A percentile compares a stretch with the other conserved stretches of the same genome.
These are phyloP conservation scores for Trichoderma parareesei DNA, from an alignment of 495 filamentous ascomycete genomes.

Conservation along the genomic window DNA sequence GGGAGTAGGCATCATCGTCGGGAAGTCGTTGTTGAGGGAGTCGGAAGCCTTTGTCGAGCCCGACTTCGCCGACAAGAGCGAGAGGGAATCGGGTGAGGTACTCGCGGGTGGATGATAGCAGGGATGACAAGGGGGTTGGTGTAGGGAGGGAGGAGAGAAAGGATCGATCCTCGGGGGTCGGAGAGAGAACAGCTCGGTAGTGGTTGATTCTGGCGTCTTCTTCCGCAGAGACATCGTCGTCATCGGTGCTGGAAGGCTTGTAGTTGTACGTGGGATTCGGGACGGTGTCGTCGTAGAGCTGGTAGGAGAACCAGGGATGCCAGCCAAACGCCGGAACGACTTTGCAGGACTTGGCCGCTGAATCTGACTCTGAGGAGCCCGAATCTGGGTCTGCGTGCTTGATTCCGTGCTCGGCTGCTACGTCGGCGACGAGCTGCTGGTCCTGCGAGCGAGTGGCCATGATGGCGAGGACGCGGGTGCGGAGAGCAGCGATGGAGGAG, in stretches of 20 bases:
- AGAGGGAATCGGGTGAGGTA: constrained; percentile 55
- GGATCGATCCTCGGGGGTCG: constrained; percentile 38
- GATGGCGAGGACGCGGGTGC: constrained; percentile 64
- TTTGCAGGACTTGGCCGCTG: neutral
- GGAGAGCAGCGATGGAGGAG: constrained; percentile 63
- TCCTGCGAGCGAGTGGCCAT: constrained; percentile 88
- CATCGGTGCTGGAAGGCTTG: constrained; percentile 24
- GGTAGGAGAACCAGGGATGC: constrained; percentile 98
- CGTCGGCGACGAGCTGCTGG: constrained; percentile 70
- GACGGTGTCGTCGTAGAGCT: constrained; percentile 59
- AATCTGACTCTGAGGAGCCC: neutral
- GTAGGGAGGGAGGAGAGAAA: constrained; percentile 64
- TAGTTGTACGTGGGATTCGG: constrained; percentile 33
- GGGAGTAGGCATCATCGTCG: constrained; percentile 18
- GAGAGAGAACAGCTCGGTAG: constrained; percentile 60
- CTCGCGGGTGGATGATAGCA: constrained; percentile 54
- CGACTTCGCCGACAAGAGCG: constrained; percentile 81
- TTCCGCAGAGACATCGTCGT: neutral
- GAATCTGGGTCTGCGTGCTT: constrained; percentile 2
- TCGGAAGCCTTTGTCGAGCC: constrained; percentile 77
- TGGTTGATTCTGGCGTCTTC: constrained; percentile 52
- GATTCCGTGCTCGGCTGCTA: constrained; percentile 44
- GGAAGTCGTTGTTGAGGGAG: constrained; percentile 58
- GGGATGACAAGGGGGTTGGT: constrained; percentile 58
- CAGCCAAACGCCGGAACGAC: constrained; percentile 88